These are phyloP conservation scores for Magnusiomyces ingens DNA, from an alignment of 1,139 yeast genomes.

Conservation along the genomic window DNA sequence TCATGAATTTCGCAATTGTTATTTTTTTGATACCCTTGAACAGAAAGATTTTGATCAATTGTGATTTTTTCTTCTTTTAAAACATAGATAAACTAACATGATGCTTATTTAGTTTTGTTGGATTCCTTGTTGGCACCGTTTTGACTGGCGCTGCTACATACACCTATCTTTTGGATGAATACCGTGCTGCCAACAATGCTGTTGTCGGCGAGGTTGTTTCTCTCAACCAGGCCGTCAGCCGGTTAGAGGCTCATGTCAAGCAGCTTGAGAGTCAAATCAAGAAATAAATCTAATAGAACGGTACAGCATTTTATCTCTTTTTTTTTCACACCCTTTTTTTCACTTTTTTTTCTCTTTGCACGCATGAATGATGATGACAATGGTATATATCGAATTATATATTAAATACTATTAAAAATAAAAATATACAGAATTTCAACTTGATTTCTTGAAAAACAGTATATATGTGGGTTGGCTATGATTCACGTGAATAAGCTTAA, in stretches of 20 bases:
- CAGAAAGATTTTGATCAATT: not conserved
- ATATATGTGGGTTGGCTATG: no score
- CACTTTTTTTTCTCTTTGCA: not conserved
- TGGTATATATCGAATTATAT: no score
- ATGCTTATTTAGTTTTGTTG: slow-evolving; percentile 43
- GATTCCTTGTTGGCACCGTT: slow-evolving; percentile 72
- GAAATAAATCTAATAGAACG: slow-evolving; percentile 7
- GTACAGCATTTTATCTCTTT: no score
- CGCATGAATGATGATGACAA: no score
- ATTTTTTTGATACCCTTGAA: not conserved
- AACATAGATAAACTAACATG: not conserved
- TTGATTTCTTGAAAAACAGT: no score
- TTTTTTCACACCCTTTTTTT: no score
- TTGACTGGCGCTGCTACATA: slow-evolving; percentile 70
- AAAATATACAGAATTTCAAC: no score
- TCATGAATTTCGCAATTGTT: not conserved
- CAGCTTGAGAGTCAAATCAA: slow-evolving; percentile 27
- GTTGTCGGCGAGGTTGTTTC: slow-evolving; percentile 68
- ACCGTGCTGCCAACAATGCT: slow-evolving; percentile 63
- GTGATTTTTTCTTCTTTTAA: not conserved
- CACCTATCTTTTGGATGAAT: slow-evolving; percentile 71
- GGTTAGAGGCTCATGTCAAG: slow-evolving; percentile 48
- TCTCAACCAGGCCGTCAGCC: slow-evolving; percentile 59
- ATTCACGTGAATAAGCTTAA: no score
- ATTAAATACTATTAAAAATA: no score